Base-by-base conservation (phyloP, 75 land plant species). In the Selaginella moellendorffii region DNA sequence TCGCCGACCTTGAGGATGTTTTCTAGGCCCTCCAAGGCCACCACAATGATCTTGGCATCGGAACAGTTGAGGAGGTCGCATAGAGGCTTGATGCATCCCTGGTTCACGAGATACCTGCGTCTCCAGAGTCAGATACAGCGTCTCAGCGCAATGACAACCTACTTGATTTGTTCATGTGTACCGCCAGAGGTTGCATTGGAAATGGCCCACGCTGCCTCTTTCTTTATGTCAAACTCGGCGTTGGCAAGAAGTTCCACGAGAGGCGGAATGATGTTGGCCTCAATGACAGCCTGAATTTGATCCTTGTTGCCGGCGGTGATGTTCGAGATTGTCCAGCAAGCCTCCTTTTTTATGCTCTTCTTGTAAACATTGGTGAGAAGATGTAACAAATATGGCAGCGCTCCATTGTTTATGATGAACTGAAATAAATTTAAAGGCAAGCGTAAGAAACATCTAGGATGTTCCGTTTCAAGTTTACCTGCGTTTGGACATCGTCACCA, bases 1-100 rank as follows among this genome's bases (percentile, higher is more conserved):
- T 86, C 89, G 17, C 88, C 88, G 23, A 81, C 89, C 73, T 81
- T 86, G 70, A 86, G 36, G 29, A 86, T 86, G 68, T 86, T 87
- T 51, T 87, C 88, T 18, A 90, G 82, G 0, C 83, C 97, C 63
- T 84, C 88, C 2, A 90, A 79, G 58, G 86, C 83, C 9, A 90
- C 93, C 2, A 78, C 78, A 0, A 90, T 78, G 28, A 84, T 88
- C 29, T 83, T 65, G 21, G 95, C 66, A 60, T 90, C 88, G 5
- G 88, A 77, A 36, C 64, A 63, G 1, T 27, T n/a, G 9, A 63
- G n/a, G 2, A 63, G 64, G 30, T 63, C 64, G n/a, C 64, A 63
- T 19, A 63, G 36, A 27, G 64, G 64, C 36, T 63, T 63, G 17
- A 63, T 63, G 64, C 64, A 63, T 29, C 31, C 64, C 21, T 63